Percentiles rank a stretch among this genome's conserved stretches.
These are phyloP conservation scores for Bidens hawaiensis DNA, from an alignment of 140 eudicot genomes.

Conservation along the genomic window DNA sequence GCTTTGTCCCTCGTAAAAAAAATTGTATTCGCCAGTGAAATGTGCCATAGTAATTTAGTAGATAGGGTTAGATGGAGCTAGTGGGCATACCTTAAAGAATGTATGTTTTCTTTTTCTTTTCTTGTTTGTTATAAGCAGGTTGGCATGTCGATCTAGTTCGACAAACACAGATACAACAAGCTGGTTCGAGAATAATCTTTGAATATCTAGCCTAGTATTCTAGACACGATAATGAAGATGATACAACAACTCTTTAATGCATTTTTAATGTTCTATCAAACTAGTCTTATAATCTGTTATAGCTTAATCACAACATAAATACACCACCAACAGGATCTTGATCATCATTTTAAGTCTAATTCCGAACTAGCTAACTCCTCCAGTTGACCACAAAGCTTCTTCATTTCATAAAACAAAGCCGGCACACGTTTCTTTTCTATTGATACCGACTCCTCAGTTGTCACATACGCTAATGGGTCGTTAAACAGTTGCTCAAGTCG, in stretches of 20 bases:
- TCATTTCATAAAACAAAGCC: conserved; percentile 42
- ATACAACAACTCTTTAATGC: neutral
- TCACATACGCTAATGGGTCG: conserved; percentile 28
- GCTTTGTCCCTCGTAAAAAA: no score
- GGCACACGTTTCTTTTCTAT: conserved; percentile 28
- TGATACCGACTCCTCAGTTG: conserved; percentile 17
- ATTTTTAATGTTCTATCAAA: neutral
- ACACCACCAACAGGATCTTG: neutral
- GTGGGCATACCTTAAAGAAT: no score
- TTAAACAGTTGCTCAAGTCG: conserved; percentile 44
- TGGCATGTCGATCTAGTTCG: no score
- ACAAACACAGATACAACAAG: no score
- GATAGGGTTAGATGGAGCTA: no score
- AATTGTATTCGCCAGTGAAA: no score
- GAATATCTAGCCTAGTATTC: no score
- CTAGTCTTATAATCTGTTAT: neutral
- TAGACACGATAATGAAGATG: no score
- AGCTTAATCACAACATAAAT: neutral
- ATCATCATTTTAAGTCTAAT: conserved; percentile 13
- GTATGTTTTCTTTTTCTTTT: no score
- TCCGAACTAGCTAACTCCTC: conserved; percentile 25
- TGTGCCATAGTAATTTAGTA: no score
- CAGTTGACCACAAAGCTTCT: conserved; percentile 63
- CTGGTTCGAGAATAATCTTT: no score
- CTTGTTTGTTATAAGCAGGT: no score